Evolutionary conservation across 106 monocot species (phyloP).

Genomic region (Apostasia shenzhenica): DNA sequence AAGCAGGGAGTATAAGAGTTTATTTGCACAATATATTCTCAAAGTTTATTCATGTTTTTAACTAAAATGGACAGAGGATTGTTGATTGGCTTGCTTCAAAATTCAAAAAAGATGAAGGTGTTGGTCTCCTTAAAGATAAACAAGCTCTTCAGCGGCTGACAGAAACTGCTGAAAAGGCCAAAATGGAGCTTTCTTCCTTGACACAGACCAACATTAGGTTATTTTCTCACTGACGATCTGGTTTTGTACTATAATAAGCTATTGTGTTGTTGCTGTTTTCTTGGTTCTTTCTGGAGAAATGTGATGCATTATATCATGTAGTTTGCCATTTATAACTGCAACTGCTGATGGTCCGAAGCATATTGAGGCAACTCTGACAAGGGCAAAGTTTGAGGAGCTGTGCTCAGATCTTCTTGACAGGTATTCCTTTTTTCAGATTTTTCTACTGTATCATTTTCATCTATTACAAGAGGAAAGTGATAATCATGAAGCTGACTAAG

Average conservation of each 20-base stretch:
- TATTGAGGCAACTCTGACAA: constrained; percentile 59
- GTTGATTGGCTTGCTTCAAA: constrained; percentile 54
- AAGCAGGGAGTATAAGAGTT: too few species aligned
- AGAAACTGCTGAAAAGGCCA: constrained; percentile 69
- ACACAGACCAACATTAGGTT: constrained; percentile 64
- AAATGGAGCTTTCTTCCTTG: constrained; percentile 64
- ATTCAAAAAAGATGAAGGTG: constrained; percentile 62
- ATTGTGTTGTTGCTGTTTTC: too few species aligned
- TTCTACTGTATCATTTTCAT: too few species aligned
- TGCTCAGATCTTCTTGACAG: constrained; percentile 69
- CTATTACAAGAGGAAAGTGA: too few species aligned
- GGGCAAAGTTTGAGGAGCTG: constrained; percentile 67
- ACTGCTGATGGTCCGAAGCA: constrained; percentile 74
- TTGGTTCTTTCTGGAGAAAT: too few species aligned
- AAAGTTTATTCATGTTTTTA: too few species aligned
- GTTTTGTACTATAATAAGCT: too few species aligned
- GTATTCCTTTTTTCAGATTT: constrained; percentile 9
- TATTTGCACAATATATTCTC: too few species aligned
- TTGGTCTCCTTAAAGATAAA: constrained; percentile 67
- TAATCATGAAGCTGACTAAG: too few species aligned
- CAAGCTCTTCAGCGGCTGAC: constrained; percentile 67
- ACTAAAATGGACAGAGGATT: constrained; percentile 23
- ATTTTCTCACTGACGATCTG: neutral
- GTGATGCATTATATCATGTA: constrained; percentile 1
- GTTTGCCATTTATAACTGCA: constrained; percentile 73